Conservation (phyloP, 1,139 yeast species). For the Zhuliangozyma parablackwelliae region DNA sequence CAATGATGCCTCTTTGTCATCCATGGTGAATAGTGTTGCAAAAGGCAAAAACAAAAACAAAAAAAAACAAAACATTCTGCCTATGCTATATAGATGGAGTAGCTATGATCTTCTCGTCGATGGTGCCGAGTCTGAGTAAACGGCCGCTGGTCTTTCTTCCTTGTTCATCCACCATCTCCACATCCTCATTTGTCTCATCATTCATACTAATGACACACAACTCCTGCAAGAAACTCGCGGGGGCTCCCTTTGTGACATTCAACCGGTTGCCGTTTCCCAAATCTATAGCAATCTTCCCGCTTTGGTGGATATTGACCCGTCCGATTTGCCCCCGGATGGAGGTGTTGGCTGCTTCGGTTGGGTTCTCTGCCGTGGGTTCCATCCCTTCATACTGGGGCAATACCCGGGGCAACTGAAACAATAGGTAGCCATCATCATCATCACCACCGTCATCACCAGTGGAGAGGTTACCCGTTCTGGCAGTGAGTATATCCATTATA, state of each 20-base stretch:
- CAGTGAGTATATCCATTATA: constrained; percentile 25
- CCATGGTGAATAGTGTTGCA: constrained; percentile 1
- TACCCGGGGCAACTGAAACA: constrained; percentile 69
- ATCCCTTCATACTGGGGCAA: constrained; percentile 48
- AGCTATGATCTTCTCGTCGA: constrained; percentile 53
- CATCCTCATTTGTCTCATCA: constrained; percentile 16
- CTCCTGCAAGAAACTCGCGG: constrained; percentile 71
- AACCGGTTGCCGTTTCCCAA: constrained; percentile 64
- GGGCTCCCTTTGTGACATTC: constrained; percentile 72
- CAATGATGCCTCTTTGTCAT: background rate
- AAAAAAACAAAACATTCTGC: background rate
- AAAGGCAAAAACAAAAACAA: background rate
- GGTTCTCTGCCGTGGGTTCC: background rate
- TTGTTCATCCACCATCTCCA: constrained; percentile 32
- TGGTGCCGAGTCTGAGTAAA: constrained; percentile 57
- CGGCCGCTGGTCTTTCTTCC: constrained; percentile 35
- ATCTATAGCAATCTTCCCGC: constrained; percentile 73
- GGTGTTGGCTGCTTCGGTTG: constrained; percentile 5
- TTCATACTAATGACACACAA: constrained; percentile 51
- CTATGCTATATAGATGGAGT: constrained; percentile 31
- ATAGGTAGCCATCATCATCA: constrained; percentile 30
- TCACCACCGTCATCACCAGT: constrained; percentile 9
- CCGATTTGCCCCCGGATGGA: constrained; percentile 59
- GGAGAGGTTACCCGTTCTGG: constrained; percentile 19
- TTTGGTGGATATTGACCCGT: constrained; percentile 65